These are phyloP conservation scores for Phytophthora nicotianae DNA, from an alignment of 352 stramenopile genomes.

Conservation along the genomic window DNA sequence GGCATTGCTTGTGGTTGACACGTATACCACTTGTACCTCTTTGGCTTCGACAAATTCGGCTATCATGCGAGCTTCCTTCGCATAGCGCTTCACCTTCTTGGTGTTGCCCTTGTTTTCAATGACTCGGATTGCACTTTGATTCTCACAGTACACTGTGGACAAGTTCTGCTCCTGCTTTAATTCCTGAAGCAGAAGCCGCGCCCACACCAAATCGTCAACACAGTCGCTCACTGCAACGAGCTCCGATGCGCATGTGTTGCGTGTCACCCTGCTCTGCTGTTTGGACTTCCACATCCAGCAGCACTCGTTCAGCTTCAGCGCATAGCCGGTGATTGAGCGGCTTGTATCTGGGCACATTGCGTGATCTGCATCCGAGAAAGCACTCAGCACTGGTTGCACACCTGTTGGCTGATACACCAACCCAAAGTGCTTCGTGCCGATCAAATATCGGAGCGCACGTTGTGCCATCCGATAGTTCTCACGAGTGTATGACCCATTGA, in stretches of 20 bases:
- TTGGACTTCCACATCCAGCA: not conserved
- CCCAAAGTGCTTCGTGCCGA: not conserved
- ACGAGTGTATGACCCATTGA: not conserved
- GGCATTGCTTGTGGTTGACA: not conserved
- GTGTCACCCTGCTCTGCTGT: not conserved
- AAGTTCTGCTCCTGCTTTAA: not conserved
- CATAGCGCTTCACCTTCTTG: not conserved
- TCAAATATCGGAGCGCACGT: too few relatives aligned
- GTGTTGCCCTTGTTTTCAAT: not conserved
- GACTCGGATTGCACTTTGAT: not conserved
- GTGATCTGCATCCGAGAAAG: not conserved
- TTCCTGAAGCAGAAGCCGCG: not conserved
- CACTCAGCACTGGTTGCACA: not conserved
- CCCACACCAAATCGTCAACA: not conserved
- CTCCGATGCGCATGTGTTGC: not conserved
- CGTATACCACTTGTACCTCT: not conserved
- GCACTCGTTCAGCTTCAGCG: not conserved
- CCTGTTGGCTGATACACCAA: not conserved
- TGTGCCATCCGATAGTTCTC: not conserved
- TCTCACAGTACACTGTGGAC: not conserved
- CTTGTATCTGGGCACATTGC: not conserved
- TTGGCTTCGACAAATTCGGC: not conserved
- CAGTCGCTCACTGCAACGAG: not conserved
- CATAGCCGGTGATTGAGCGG: not conserved
- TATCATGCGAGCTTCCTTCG: too few relatives aligned